phyloP scores from a whole-genome alignment of 2,329 filamentous ascomycete genomes.

The Ascochyta fabae region DNA sequence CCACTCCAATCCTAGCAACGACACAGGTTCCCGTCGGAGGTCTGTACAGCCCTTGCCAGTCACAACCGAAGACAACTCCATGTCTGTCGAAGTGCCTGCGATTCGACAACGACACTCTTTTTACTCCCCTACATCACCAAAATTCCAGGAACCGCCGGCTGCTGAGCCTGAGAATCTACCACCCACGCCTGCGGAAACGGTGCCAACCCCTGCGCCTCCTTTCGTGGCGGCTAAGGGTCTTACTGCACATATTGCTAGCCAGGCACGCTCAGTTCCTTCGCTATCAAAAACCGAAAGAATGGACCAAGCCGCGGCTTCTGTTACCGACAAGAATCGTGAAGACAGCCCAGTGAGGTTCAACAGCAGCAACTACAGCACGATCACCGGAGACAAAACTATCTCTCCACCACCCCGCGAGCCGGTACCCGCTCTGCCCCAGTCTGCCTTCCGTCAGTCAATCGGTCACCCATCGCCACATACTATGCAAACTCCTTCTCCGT shows the following conservation, averaged over 20 bases:
- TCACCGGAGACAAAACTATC: conserved; percentile 33
- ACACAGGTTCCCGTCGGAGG: conserved; percentile 40
- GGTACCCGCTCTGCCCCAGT: conserved; percentile 32
- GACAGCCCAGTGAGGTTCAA: conserved; percentile 34
- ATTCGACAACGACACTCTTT: conserved; percentile 41
- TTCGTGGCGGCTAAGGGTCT: conserved; percentile 10
- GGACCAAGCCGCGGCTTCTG: not conserved
- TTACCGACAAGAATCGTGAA: conserved; percentile 19
- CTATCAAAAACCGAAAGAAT: not conserved
- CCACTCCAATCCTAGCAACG: conserved; percentile 45
- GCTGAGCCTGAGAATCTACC: conserved; percentile 5
- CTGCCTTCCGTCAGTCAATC: conserved; percentile 35
- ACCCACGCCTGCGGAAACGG: not conserved
- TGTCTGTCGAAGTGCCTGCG: conserved; percentile 23
- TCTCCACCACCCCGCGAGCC: conserved; percentile 40
- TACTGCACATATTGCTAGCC: conserved; percentile 13
- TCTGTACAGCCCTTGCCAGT: conserved; percentile 49
- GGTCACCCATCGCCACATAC: conserved; percentile 19
- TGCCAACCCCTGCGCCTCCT: not conserved
- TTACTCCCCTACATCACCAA: conserved; percentile 38
- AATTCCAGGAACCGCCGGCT: conserved; percentile 18
- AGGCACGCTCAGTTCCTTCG: conserved; percentile 6
- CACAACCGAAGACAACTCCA: conserved; percentile 42
- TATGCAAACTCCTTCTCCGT: conserved; percentile 5
- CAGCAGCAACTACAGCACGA: conserved; percentile 32